A percentile compares a stretch with the other conserved stretches of the same genome.
These are phyloP conservation scores for Climacium dendroides DNA, from an alignment of 225 moss, liverwort and hornwort species.

Conservation along the genomic window DNA sequence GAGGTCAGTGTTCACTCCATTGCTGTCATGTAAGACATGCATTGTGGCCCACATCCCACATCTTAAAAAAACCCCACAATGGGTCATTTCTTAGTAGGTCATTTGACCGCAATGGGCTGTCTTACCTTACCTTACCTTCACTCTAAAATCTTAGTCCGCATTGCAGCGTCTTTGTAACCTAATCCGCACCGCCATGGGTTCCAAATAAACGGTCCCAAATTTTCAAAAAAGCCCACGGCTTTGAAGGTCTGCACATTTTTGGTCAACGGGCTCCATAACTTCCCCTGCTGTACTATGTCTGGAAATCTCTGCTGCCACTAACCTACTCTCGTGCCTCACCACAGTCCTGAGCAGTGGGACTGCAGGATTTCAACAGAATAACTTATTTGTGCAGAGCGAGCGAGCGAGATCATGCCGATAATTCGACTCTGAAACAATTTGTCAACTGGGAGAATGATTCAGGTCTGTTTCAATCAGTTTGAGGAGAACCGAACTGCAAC, in stretches of 20 bases:
- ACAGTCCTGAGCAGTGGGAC: neutral
- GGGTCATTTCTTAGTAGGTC: too few species aligned
- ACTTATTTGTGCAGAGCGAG: too few species aligned
- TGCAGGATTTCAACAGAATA: fast-evolving
- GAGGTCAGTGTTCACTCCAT: too few species aligned
- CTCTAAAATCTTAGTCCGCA: neutral
- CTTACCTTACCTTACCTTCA: too few species aligned
- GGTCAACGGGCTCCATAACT: neutral
- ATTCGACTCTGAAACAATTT: neutral
- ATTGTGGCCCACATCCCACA: too few species aligned
- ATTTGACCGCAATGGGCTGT: too few species aligned
- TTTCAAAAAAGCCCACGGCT: neutral
- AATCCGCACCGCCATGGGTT: fast-evolving
- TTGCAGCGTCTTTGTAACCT: neutral
- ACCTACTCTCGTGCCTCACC: fast-evolving
- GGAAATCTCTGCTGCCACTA: neutral
- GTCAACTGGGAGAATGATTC: too few species aligned
- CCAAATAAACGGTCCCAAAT: neutral
- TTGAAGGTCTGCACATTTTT: neutral
- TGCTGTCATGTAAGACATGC: too few species aligned
- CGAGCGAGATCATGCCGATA: neutral
- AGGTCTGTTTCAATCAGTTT: too few species aligned
- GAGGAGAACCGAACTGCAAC: too few species aligned
- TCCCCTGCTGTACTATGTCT: neutral
- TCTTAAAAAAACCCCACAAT: too few species aligned